Base-by-base conservation (phyloP, 2,329 filamentous ascomycete species). In the Cercospora sp. region DNA sequence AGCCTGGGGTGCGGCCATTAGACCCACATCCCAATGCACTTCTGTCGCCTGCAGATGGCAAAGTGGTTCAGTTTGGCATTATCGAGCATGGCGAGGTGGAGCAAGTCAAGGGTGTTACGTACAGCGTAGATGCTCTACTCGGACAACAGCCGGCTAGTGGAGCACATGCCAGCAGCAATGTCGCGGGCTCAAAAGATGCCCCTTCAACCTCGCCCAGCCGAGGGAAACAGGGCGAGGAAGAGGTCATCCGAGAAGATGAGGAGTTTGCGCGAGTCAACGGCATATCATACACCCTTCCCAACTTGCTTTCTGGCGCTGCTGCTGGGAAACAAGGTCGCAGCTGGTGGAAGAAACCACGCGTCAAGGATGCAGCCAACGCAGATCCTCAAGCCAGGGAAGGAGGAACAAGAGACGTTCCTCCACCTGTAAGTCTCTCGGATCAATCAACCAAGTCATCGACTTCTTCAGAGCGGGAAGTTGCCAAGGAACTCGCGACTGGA, bases 81-180 rank as follows among this genome's bases (percentile, higher is more conserved):
- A 97, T 99, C 66, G 91, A 96, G 75, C 89, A 94, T 75, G 94
- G 94, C 59, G 93, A 97, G 76, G 96, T 99, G 53, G 95, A 99
- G 79, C 95, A 99, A 81, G 94, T 99, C 71, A 99, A 99, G 81
- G 95, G 95, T 68, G 95, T 99, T 86, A 99, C 95, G 0, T 99
- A 99, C 81, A 96, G 90, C 72, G 87, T 99, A 64, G 95, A 99
- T 78, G 94, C 95, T 7, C 86, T 99, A 1, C 86, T 99, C 1
- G 95, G 95, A 62, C 80, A 80, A 72, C 67, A 79, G 65, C 73
- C 78, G 67, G 69, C 89, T 87, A 71, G 83, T 84, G 69, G 87
- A 84, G 5, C 66, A 33, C 62, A 76, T 28, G 72, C 75, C 1
- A 74, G 73, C 10, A 76, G 77, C 48, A 79, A 80, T 64, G 70